Base-by-base conservation (phyloP, 1,284 basidiomycete genomes). In the Laetiporus sulphureus region DNA sequence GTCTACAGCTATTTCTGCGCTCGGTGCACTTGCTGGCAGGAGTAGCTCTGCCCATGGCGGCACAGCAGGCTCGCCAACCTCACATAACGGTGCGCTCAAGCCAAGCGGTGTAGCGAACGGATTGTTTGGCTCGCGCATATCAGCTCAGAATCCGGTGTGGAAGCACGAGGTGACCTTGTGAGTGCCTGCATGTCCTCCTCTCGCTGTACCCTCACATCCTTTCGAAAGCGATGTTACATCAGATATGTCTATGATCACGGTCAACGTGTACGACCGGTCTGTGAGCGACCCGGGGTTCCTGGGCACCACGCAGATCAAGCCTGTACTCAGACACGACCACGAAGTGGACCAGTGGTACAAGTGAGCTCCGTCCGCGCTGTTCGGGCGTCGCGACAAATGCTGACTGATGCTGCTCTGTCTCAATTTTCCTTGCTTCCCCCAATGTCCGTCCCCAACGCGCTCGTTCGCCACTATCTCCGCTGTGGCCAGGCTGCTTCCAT, bases 331-430 rank as follows among this genome's bases (percentile, higher is more conserved):
- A 18, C 90, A 97, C 62, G 91, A 94, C 55, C 89, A 89, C 62
- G 88, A 87, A n/a, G 79, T 95, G 41, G 96, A 99, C 69, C 90
- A 95, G 60, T 99, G 96, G 96, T 94, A 89, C 75, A 86, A 84
- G 80, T 91, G 62, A 58, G 85, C 77, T 35, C 12, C 19, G 39
- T 40, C 23, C 31, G 31, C 16, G 35, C 10, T 33, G 8, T 33
- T 7, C 32, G 10, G 13, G 19, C n/a, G 16, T 34, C 25, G 25
- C 7, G 25, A 27, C 25, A 13, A 13, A 7, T 27, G 25, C 25
- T 8, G 8, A 27, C 25, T 27, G 25, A 27, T 27, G 25, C 25
- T 27, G 7, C 7, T 13, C 25, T 13, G 25, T 13, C n/a, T n/a
- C n/a, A n/a, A n/a, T n/a, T n/a, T n/a, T n/a, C n/a, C n/a, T n/a